phyloP scores from a whole-genome alignment of 1,284 basidiomycete genomes.

The Sporisorium iseilematis-ciliati region DNA sequence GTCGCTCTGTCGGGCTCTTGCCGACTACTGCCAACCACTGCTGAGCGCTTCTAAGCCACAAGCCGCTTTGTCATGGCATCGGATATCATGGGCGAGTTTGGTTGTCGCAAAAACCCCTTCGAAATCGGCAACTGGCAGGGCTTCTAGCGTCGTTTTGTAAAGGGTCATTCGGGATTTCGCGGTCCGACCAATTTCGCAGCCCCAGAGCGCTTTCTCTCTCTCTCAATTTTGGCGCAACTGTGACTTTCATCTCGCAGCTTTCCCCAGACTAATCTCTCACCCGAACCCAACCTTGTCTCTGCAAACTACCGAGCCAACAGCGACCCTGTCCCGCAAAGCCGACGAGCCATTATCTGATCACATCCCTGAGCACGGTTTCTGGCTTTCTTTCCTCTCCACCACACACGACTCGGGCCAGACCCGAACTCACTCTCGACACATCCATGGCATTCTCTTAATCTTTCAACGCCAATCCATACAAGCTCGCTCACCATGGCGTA shows the following conservation, averaged over 20 bases:
- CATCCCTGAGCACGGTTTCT: not conserved
- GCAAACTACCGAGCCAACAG: slow-evolving; percentile 15
- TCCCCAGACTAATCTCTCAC: not conserved
- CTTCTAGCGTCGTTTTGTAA: not conserved
- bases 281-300: slow-evolving; percentile 1
- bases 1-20: not conserved
- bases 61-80: too few relatives aligned
- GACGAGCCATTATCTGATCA: slow-evolving; percentile 1
- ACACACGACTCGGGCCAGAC: too few relatives aligned
- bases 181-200: slow-evolving; percentile 4
- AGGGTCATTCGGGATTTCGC: slow-evolving; percentile 5
- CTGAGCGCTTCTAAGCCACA: too few relatives aligned
- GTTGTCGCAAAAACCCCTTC: too few relatives aligned
- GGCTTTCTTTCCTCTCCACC: too few relatives aligned
- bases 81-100: too few relatives aligned
- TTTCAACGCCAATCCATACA: not conserved
- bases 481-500: slow-evolving; percentile 22
- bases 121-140: too few relatives aligned
- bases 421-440: not conserved
- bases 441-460: not conserved
- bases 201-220: too few relatives aligned
- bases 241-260: not conserved
- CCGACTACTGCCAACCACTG: not conserved
- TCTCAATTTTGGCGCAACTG: not conserved
- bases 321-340: slow-evolving; percentile 7